Percentiles rank a stretch among this genome's conserved stretches.
Conservation (phyloP, 179 eudicot species). For the Beta macrorhiza region DNA sequence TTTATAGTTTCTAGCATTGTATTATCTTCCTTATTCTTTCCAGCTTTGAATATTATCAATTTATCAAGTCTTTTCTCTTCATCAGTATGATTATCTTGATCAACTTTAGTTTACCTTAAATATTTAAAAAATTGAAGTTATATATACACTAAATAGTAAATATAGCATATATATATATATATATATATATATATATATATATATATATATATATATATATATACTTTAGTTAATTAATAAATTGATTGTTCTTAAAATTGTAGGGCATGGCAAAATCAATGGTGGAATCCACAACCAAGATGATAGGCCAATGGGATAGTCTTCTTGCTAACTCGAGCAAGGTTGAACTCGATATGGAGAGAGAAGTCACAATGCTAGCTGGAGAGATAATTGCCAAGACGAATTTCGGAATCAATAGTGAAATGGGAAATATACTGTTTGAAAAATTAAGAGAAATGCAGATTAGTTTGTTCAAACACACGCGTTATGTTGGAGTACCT, state of each 20-base stretch:
- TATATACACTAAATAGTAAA: not conserved
- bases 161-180: too few species aligned
- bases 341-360: slow-evolving; percentile 64
- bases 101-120: not conserved
- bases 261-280: slow-evolving; percentile 76
- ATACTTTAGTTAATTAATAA: not conserved
- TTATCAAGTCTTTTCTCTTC: too few species aligned
- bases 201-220: too few species aligned
- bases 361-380: slow-evolving; percentile 59
- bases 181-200: too few species aligned
- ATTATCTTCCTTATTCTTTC: too few species aligned
- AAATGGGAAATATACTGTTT: slow-evolving; percentile 44
- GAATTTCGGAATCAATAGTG: slow-evolving; percentile 62
- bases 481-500: slow-evolving; percentile 79
- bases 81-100: not conserved
- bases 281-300: slow-evolving; percentile 59
- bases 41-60: too few species aligned
- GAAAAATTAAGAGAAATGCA: slow-evolving; percentile 68
- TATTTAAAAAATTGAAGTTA: not conserved
- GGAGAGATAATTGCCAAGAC: slow-evolving; percentile 83
- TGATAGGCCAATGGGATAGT: slow-evolving; percentile 60
- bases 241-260: not conserved
- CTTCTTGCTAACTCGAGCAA: slow-evolving; percentile 32
- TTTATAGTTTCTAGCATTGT: too few species aligned
- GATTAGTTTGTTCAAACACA: slow-evolving; percentile 56